Evolutionary conservation across 2,329 filamentous ascomycete species (phyloP), one percentile per base, ranked within the genome.

Genomic region (Penicillium hordei): DNA sequence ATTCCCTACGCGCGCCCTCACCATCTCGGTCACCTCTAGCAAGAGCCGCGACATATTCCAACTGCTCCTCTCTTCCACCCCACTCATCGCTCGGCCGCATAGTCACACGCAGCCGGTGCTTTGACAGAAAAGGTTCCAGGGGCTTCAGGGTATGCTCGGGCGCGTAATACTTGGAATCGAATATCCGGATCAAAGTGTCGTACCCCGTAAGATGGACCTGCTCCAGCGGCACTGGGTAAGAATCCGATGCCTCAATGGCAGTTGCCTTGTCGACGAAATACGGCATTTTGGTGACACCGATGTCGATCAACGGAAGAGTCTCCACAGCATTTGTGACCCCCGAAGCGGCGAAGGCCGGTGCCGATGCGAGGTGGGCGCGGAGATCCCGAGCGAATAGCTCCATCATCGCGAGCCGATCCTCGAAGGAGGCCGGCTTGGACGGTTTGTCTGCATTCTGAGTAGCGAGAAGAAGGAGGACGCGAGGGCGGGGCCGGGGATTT

Each of bases 361-460:
- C 52, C 1, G 64, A 61, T 44, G 60, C 55, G 8, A 77, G 52
- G 23, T 72, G 58, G 1, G 68, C 52, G n/a, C 74, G 66, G 10
- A 81, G 63, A 53, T 80, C 76, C 38, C 74, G 68, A 0, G 79
- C 79, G 46, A 81, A 77, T 9, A 79, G 58, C 44, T 72, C 72
- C 79, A 81, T 81, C 78, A 81, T 81, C 15, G 72, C 72, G 23
- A 81, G 68, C 9, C 79, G 72, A 62, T 81, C 78, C 66, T 80
- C 78, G 52, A 81, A 81, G 9, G 68, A 67, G 19, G 78, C 79
- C 2, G 78, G 78, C 60, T 79, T 80, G 29, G 76, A 71, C 13
- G 83, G 80, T 65, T 87, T 87, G 69, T 88, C 86, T 19, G 86
- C 86, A 77, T 88, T 88, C 66, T 85, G 81, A 0, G 83, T 86